Evolutionary conservation across 1,284 basidiomycete genomes (phyloP).

Genomic region (Apiotrichum porosum): DNA sequence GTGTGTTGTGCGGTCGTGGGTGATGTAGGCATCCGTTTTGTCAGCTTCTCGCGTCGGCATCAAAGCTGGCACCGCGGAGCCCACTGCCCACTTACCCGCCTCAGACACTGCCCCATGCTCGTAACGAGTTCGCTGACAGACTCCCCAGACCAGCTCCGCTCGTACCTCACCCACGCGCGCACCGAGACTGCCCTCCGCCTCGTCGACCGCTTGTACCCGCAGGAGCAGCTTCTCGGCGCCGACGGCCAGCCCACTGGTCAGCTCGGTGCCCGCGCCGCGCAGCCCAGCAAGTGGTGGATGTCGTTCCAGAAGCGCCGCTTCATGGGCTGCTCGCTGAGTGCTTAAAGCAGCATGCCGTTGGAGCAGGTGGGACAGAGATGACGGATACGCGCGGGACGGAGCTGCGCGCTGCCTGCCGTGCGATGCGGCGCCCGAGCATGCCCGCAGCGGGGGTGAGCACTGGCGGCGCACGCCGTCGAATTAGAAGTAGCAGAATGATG

Average conservation of each 20-base stretch:
- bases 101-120: too few species aligned
- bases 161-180: constrained; percentile 86
- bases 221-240: constrained; percentile 40
- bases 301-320: constrained; percentile 84
- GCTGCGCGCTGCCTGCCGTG: too few species aligned
- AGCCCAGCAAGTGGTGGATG: constrained; percentile 99
- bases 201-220: constrained; percentile 74
- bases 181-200: constrained; percentile 85
- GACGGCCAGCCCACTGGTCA: constrained; percentile 57
- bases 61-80: not conserved
- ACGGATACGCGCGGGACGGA: too few species aligned
- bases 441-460: too few species aligned
- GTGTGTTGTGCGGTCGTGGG: too few species aligned
- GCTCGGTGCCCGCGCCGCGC: constrained; percentile 46
- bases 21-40: too few species aligned
- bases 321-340: constrained; percentile 15
- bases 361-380: too few species aligned
- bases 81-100: not conserved
- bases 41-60: too few species aligned
- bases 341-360: too few species aligned
- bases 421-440: too few species aligned
- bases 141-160: constrained; percentile 57
- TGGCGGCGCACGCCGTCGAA: too few species aligned
- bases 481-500: too few species aligned
- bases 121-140: constrained; percentile 7